Evolutionary conservation across 2,329 filamentous ascomycete genomes (phyloP).

Genomic region (Pseudogymnoascus sp.): DNA sequence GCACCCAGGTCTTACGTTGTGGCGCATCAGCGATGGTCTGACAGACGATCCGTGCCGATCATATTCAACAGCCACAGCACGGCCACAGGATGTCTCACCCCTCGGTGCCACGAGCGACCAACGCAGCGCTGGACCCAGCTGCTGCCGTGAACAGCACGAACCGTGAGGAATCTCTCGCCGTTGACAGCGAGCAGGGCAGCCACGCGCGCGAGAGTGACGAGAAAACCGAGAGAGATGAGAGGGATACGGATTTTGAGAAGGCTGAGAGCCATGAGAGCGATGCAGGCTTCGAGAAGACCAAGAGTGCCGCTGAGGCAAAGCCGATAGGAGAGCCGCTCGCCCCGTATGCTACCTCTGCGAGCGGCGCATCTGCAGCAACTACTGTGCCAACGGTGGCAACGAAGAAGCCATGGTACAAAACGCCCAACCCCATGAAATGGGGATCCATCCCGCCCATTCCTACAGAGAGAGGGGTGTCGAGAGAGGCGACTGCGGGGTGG

Average conservation of each 20-base stretch:
- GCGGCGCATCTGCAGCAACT: background rate
- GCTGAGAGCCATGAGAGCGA: conserved; percentile 19
- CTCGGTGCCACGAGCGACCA: background rate
- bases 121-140: conserved; percentile 11
- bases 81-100: background rate
- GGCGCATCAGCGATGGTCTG: background rate
- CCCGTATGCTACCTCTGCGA: background rate
- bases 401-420: conserved; percentile 57
- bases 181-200: conserved; percentile 18
- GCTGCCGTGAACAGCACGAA: conserved; percentile 15
- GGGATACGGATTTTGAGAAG: conserved; percentile 18
- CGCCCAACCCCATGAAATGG: conserved; percentile 55
- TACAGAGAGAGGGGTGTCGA: conserved; percentile 46
- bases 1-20: background rate
- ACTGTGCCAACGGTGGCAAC: conserved; percentile 13
- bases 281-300: conserved; percentile 9
- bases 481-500: conserved; percentile 66
- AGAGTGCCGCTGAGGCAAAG: background rate
- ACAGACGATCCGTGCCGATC: conserved; percentile 1
- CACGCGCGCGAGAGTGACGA: conserved; percentile 17
- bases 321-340: background rate
- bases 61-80: background rate
- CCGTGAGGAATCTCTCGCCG: conserved; percentile 16
- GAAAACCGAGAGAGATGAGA: conserved; percentile 24
- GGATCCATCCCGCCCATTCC: conserved; percentile 49